These are phyloP conservation scores for Xylariales sp. DNA, from an alignment of 2,329 filamentous ascomycete genomes.

Conservation along the genomic window DNA sequence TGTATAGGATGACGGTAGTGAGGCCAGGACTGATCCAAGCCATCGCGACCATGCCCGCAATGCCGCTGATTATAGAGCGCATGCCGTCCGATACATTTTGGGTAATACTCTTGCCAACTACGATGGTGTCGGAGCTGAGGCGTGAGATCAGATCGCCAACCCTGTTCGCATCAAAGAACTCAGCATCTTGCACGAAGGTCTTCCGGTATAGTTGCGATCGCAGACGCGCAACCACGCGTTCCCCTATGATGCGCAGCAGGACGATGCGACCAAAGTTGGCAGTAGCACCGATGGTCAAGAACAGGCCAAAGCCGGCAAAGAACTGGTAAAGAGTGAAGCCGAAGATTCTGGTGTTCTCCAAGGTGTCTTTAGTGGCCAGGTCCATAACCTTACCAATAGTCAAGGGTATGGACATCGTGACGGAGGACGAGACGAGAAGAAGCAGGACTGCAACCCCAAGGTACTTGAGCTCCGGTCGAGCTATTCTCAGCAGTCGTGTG, in stretches of 20 bases:
- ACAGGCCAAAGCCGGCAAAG: conserved; percentile 70
- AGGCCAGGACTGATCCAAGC: conserved; percentile 90
- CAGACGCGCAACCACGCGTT: conserved; percentile 86
- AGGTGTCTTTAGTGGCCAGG: conserved; percentile 70
- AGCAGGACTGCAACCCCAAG: conserved; percentile 77
- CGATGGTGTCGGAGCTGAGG: conserved; percentile 91
- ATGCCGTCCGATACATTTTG: conserved; percentile 97
- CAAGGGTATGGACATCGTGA: conserved; percentile 95
- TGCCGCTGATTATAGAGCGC: conserved; percentile 81
- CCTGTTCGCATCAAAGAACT: conserved; percentile 97
- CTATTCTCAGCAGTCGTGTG: conserved; percentile 83
- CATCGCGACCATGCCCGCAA: conserved; percentile 88
- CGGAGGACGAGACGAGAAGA: conserved; percentile 80
- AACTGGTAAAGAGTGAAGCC: conserved; percentile 83
- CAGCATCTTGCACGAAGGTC: conserved; percentile 95
- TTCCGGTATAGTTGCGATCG: conserved; percentile 85
- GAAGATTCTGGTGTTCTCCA: conserved; percentile 67
- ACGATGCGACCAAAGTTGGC: conserved; percentile 95
- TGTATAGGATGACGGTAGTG: conserved; percentile 77
- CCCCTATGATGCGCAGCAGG: conserved; percentile 87
- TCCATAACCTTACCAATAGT: conserved; percentile 96
- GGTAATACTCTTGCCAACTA: conserved; percentile 97
- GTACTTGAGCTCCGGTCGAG: conserved; percentile 74
- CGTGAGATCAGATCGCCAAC: conserved; percentile 95
- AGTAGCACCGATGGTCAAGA: conserved; percentile 77